Conservation (phyloP, 2,329 filamentous ascomycete species). For the Metarhizium guizhouense region DNA sequence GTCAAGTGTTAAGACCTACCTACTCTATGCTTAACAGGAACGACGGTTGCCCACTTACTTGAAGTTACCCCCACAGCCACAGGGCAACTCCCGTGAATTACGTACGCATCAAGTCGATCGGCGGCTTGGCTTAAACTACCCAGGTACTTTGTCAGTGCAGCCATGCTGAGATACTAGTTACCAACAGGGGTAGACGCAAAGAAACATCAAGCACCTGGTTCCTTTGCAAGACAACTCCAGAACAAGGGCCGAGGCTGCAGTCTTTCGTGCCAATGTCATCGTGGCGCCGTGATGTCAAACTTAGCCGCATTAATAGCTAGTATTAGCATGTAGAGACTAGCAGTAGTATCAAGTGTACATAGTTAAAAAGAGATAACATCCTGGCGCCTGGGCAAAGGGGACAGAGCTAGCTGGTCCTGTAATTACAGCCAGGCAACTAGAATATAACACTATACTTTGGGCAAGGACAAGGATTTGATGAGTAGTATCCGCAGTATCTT, state of each 20-base stretch:
- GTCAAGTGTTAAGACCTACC: not conserved
- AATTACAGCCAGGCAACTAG: not conserved
- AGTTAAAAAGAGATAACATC: not conserved
- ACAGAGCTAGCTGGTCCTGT: not conserved
- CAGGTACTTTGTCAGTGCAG: no score
- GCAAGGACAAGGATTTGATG: not conserved
- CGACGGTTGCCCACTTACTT: no score
- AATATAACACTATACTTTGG: not conserved
- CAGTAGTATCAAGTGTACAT: not conserved
- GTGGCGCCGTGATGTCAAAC: not conserved
- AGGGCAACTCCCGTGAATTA: no score
- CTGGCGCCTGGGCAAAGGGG: not conserved
- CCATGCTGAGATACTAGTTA: no score
- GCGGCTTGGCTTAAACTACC: no score
- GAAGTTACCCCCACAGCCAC: no score
- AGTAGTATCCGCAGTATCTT: not conserved
- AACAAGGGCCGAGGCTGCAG: not conserved
- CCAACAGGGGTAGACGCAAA: no score
- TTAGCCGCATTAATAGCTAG: not conserved
- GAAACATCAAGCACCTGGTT: not conserved
- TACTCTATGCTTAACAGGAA: no score
- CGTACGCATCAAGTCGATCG: no score
- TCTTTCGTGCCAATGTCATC: not conserved
- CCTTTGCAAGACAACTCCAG: not conserved
- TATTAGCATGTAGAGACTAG: not conserved